A percentile compares a stretch with the other conserved stretches of the same genome.
Evolutionary conservation across 2,329 filamentous ascomycete species (phyloP).

Genomic region (Lojkania enalia): DNA sequence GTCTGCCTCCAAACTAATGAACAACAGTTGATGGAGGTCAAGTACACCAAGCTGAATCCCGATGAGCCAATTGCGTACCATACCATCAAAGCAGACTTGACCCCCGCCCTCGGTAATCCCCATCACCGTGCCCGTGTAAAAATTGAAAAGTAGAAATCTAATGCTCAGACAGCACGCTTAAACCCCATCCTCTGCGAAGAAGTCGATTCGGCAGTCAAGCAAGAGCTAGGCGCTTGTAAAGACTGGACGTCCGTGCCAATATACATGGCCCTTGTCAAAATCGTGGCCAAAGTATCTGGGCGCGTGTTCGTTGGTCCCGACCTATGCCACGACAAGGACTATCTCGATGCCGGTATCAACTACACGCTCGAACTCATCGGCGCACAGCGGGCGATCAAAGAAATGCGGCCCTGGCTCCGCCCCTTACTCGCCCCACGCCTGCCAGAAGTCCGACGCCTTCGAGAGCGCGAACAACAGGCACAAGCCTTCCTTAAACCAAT

Average conservation of each 20-base stretch:
- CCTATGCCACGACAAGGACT: slow-evolving; percentile 32
- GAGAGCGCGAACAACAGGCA: slow-evolving; percentile 20
- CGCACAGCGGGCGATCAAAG: slow-evolving; percentile 32
- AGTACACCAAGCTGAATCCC: slow-evolving; percentile 33
- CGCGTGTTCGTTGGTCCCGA: slow-evolving; percentile 40
- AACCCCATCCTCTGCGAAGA: slow-evolving; percentile 34
- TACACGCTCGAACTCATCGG: slow-evolving; percentile 39
- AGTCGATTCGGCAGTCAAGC: slow-evolving; percentile 31
- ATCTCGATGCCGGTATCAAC: slow-evolving; percentile 31
- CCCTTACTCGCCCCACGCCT: slow-evolving; percentile 31
- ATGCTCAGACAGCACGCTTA: slow-evolving; percentile 28
- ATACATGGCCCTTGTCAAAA: slow-evolving; percentile 30
- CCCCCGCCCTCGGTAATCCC: slow-evolving; percentile 35
- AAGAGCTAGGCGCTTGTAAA: slow-evolving; percentile 32
- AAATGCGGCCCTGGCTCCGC: slow-evolving; percentile 27
- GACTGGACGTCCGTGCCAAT: slow-evolving; percentile 39
- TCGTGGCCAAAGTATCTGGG: slow-evolving; percentile 41
- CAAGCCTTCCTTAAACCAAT: slow-evolving; percentile 27
- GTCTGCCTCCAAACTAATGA: slow-evolving; percentile 12
- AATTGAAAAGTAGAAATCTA: slow-evolving; percentile 8
- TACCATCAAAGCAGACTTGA: slow-evolving; percentile 38
- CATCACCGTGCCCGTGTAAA: neutral
- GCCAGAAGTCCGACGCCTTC: slow-evolving; percentile 26
- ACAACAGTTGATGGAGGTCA: slow-evolving; percentile 31
- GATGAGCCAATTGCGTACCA: slow-evolving; percentile 23